These are phyloP conservation scores for Triticum dicoccoides DNA, from an alignment of 176 grass and related monocot genomes.

Conservation along the genomic window DNA sequence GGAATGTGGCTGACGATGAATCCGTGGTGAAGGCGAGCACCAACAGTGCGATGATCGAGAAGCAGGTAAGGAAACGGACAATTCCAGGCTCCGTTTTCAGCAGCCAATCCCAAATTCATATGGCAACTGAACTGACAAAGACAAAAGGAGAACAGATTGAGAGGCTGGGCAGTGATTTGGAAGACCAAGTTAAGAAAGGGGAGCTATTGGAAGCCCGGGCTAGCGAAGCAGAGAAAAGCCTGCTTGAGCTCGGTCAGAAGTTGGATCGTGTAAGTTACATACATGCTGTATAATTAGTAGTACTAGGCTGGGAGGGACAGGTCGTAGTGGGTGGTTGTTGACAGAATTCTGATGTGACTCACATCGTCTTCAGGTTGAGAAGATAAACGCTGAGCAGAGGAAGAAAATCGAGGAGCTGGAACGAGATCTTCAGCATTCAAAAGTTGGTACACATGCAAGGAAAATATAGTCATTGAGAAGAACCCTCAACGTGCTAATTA, in stretches of 20 bases:
- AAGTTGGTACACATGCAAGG: not conserved
- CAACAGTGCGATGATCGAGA: conserved; percentile 18
- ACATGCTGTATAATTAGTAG: not conserved
- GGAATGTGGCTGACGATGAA: conserved; percentile 35
- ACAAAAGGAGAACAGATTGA: conserved; percentile 9
- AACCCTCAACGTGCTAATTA: not conserved
- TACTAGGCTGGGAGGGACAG: not conserved
- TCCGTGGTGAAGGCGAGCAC: conserved; percentile 34
- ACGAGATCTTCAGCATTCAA: conserved; percentile 8
- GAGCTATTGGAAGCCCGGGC: conserved; percentile 42
- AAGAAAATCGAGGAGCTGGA: conserved; percentile 35
- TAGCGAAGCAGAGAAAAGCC: conserved; percentile 33
- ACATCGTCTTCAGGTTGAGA: conserved; percentile 24
- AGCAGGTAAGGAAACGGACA: conserved; percentile 26
- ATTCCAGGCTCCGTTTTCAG: not conserved
- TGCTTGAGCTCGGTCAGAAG: conserved; percentile 35
- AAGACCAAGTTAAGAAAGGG: conserved; percentile 42
- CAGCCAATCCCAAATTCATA: too few species aligned
- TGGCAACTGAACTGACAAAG: not conserved
- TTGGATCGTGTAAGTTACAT: conserved; percentile 42
- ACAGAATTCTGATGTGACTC: not conserved
- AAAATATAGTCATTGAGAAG: not conserved
- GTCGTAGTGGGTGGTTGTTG: not conserved
- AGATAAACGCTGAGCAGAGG: conserved; percentile 13
- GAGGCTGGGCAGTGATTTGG: conserved; percentile 53